A percentile compares a stretch with the other conserved stretches of the same genome.
These are phyloP conservation scores for Rhizophora mangle DNA, from an alignment of 345 rosid genomes.

Conservation along the genomic window DNA sequence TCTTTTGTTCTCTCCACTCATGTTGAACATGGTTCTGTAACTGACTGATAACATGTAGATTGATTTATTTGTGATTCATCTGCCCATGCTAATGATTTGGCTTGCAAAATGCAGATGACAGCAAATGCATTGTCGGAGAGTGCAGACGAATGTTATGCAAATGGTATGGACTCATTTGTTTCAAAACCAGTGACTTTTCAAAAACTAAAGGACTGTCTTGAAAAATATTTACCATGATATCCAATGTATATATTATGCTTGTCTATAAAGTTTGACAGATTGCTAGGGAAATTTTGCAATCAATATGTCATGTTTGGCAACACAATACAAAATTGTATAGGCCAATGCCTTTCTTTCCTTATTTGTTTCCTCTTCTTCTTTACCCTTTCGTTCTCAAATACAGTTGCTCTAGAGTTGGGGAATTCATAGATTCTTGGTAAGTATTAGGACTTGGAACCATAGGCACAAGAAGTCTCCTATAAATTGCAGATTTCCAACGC, in stretches of 20 bases:
- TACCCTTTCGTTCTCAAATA: not conserved
- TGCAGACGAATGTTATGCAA: constrained; percentile 82
- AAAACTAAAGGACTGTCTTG: constrained; percentile 70
- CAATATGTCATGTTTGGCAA: constrained; percentile 32
- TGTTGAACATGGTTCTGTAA: no score
- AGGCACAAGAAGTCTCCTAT: no score
- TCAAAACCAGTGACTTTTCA: constrained; percentile 88
- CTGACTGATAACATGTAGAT: no score
- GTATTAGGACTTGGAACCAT: constrained; percentile 1
- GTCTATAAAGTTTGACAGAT: constrained; percentile 36
- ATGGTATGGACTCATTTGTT: constrained; percentile 92
- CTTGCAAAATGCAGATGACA: constrained; percentile 64
- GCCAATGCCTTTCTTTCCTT: constrained; percentile 13
- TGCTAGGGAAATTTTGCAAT: constrained; percentile 62
- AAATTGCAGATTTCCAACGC: no score
- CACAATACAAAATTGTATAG: constrained; percentile 31
- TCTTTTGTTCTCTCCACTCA: no score
- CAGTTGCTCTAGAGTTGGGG: not conserved
- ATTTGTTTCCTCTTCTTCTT: not conserved
- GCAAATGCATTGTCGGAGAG: constrained; percentile 92
- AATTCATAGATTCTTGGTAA: constrained; percentile 4
- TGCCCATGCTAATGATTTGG: not conserved
- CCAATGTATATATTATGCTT: constrained; percentile 36
- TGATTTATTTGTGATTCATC: no score
- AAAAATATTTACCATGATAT: constrained; percentile 47